phyloP scores from a whole-genome alignment of 2,329 filamentous ascomycete genomes.

The Sporothrix protearum region DNA sequence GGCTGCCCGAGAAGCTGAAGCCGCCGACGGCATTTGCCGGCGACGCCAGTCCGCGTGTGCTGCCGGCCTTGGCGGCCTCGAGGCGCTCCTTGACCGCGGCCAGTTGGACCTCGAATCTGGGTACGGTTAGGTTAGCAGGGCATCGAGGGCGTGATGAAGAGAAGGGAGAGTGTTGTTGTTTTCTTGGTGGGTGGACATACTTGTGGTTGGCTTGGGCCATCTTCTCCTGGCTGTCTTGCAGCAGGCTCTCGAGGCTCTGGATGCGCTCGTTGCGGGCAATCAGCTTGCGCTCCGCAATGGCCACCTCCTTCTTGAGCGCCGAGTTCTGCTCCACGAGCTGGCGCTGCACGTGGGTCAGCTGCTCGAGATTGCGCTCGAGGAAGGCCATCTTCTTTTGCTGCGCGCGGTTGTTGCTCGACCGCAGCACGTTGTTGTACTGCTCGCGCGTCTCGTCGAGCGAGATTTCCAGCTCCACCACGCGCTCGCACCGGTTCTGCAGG shows the following conservation, averaged over 20 bases:
- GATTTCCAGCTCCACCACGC: slow-evolving; percentile 96
- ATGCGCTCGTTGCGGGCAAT: slow-evolving; percentile 97
- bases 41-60: slow-evolving; percentile 75
- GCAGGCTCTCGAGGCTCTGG: slow-evolving; percentile 81
- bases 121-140: slow-evolving; percentile 8
- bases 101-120: slow-evolving; percentile 93
- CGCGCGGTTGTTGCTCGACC: slow-evolving; percentile 93
- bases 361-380: slow-evolving; percentile 94
- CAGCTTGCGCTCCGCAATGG: slow-evolving; percentile 94
- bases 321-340: slow-evolving; percentile 98
- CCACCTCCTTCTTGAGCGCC: slow-evolving; percentile 96
- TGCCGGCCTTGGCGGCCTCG: slow-evolving; percentile 89
- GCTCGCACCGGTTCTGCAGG: slow-evolving; percentile 95
- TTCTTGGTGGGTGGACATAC: slow-evolving; percentile 54
- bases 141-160: no score
- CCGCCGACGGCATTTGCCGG: slow-evolving; percentile 53
- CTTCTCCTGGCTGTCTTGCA: slow-evolving; percentile 98
- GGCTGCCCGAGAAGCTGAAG: slow-evolving; percentile 70
- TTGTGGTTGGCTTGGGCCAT: slow-evolving; percentile 94
- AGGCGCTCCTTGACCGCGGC: slow-evolving; percentile 96
- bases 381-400: slow-evolving; percentile 99
- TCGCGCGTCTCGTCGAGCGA: slow-evolving; percentile 94
- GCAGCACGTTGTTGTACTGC: slow-evolving; percentile 97
- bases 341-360: slow-evolving; percentile 93
- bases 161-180: no score